These are phyloP conservation scores for Colletotrichum filicis DNA, from an alignment of 2,329 filamentous ascomycete genomes.

Conservation along the genomic window DNA sequence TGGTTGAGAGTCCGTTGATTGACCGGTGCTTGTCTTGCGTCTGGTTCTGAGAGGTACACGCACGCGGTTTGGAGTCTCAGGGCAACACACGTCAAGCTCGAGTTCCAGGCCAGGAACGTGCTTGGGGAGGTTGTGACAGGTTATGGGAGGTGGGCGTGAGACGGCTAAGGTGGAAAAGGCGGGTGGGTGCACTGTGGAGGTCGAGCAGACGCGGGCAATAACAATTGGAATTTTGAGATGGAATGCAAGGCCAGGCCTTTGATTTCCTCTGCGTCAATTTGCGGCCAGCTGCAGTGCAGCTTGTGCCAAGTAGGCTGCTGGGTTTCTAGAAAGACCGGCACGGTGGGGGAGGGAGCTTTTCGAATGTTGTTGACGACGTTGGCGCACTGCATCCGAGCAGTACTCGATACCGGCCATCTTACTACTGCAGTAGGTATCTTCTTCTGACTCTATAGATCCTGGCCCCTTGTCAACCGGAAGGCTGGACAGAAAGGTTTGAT, in stretches of 20 bases:
- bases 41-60: not conserved
- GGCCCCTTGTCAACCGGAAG: not conserved
- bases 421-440: not conserved
- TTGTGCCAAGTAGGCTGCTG: not conserved
- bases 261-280: not conserved
- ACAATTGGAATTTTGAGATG: not conserved
- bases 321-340: constrained; percentile 12
- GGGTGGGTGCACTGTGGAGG: not conserved
- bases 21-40: not conserved
- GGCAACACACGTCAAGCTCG: not conserved
- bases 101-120: not conserved
- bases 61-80: not conserved
- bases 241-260: constrained; percentile 16
- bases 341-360: not conserved
- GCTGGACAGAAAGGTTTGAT: not conserved
- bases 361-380: constrained; percentile 4
- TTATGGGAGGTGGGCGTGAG: not conserved
- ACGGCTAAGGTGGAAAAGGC: not conserved
- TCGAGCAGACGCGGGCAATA: not conserved
- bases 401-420: not conserved
- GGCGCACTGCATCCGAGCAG: not conserved
- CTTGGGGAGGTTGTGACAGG: not conserved
- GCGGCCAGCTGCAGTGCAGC: not conserved
- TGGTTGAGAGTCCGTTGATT: not conserved
- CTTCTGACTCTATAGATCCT: not conserved